Conservation (phyloP, 176 grass and related monocot genomes). For the Paspalum notatum region DNA sequence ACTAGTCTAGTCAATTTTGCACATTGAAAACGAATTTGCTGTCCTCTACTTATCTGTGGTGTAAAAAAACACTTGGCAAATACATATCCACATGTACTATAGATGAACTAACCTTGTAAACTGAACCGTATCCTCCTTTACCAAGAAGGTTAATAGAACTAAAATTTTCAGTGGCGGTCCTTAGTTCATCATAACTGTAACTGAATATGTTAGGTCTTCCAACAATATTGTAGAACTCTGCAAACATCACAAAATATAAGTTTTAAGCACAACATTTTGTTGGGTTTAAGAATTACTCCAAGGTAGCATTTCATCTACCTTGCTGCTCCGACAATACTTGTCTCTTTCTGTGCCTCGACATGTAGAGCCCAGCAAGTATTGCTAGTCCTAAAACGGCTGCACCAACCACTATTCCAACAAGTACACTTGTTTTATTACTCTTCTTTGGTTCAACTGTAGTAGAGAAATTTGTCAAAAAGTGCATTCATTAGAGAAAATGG, state of each 20-base stretch:
- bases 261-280: neutral
- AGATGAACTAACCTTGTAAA: constrained; percentile 68
- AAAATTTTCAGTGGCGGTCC: constrained; percentile 69
- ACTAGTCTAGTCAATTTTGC: neutral
- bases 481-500: constrained; percentile 38
- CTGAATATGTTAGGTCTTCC: constrained; percentile 65
- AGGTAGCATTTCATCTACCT: constrained; percentile 33
- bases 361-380: constrained; percentile 42
- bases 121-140: constrained; percentile 83
- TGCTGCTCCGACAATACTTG: constrained; percentile 49
- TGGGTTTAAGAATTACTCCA: too few species aligned
- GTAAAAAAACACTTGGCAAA: neutral
- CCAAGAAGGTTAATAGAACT: constrained; percentile 78
- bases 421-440: constrained; percentile 51
- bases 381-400: constrained; percentile 48
- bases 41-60: too few species aligned
- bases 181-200: constrained; percentile 76
- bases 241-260: constrained; percentile 38
- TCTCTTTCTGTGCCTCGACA: constrained; percentile 60
- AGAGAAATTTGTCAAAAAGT: constrained; percentile 60
- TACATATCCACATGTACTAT: neutral
- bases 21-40: too few species aligned
- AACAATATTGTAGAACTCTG: constrained; percentile 65
- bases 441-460: constrained; percentile 54
- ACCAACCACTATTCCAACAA: constrained; percentile 64